These are phyloP conservation scores for Limnanthes douglasii DNA, from an alignment of 345 rosid genomes.

Conservation along the genomic window DNA sequence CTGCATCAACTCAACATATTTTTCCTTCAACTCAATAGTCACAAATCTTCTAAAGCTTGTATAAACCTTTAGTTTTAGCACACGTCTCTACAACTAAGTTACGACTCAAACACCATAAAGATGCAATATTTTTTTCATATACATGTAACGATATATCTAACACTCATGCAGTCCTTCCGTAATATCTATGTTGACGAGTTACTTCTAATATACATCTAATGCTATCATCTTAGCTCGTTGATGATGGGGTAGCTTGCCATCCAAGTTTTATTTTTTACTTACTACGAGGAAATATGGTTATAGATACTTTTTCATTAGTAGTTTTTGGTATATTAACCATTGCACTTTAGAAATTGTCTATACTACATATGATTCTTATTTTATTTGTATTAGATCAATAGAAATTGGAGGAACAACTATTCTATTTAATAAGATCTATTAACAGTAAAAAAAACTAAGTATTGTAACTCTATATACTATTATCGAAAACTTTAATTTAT, in stretches of 20 bases:
- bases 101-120: too few species aligned
- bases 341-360: too few species aligned
- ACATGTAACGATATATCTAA: too few species aligned
- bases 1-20: too few species aligned
- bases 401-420: constrained; percentile 4
- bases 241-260: constrained; percentile 5
- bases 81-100: too few species aligned
- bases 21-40: too few species aligned
- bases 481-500: constrained; percentile 13
- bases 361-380: constrained; percentile 10
- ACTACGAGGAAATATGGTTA: constrained; percentile 7
- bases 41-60: too few species aligned
- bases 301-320: constrained; percentile 20
- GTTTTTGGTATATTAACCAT: constrained; percentile 12
- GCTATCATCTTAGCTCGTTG: constrained; percentile 6
- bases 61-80: too few species aligned
- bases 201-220: too few species aligned
- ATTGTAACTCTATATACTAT: constrained; percentile 15
- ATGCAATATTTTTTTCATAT: too few species aligned
- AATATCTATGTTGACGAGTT: too few species aligned
- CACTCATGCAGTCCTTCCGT: too few species aligned
- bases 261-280: constrained; percentile 26
- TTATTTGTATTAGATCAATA: constrained; percentile 12
- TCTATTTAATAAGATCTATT: constrained; percentile 1
- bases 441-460: constrained; percentile 15